Evolutionary conservation across 192 early-diverging fungal species (phyloP), one percentile per base, ranked within the genome.

Genomic region (Jimgerdemannia lactiflua): DNA sequence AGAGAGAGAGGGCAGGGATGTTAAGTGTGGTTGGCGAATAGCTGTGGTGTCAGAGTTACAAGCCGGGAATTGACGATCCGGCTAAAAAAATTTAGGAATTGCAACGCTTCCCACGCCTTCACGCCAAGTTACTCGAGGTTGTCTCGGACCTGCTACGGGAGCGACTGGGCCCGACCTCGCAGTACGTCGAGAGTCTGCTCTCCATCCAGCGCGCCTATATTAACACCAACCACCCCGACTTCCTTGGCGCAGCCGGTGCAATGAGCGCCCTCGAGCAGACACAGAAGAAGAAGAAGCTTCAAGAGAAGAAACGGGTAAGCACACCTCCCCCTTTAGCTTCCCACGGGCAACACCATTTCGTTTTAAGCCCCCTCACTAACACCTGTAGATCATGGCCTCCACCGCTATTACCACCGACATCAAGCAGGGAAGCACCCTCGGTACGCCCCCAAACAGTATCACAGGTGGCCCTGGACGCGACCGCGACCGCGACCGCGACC

Each of bases 181-280:
- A 79, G 6, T 95, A 93, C 77, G 92, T 95, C 2, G 92, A 91
- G 75, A 95, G 92, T 73, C 77, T 95, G 77, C 91, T 95, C 77
- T 82, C 89, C 65, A 95, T 95, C 76, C 89, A 95, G 79, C 90
- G 89, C 64, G 90, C 92, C 1, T 95, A 95, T 74, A 92, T 95
- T 77, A 95, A 95, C 75, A 95, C 94, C 71, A 92, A 93, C 80
- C 94, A 95, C 72, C 92, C 92, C 1, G 94, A 95, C 76, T 94
- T 94, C 80, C 88, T 94, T 74, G 93, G 93, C 17, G 94, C 90
- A 0, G 89, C 88, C 0, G 90, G 89, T 14, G 92, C 94, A n/a
- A 88, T 95, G 82, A 86, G 82, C 29, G 88, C 89, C 39, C 74
- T 95, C 65, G 89, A 94, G 80, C 88, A 85, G 59, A 86, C 87